Evolutionary conservation across 2,329 filamentous ascomycete genomes (phyloP).

Genomic region (Calonectria leucothoes): DNA sequence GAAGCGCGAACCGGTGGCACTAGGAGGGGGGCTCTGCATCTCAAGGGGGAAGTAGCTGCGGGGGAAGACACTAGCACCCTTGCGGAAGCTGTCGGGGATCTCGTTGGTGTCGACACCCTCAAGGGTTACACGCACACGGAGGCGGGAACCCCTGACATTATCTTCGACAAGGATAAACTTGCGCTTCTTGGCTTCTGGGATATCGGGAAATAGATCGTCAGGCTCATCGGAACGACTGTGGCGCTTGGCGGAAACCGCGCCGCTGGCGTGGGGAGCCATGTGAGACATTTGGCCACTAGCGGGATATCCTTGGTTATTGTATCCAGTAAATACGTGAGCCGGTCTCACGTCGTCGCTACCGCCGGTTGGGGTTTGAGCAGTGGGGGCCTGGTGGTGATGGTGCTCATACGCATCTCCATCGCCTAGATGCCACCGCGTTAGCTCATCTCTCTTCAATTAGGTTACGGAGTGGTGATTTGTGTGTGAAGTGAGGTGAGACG

Average conservation of each 20-base stretch:
- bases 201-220: slow-evolving; percentile 83
- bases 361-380: slow-evolving; percentile 60
- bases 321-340: slow-evolving; percentile 79
- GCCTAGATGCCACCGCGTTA: slow-evolving; percentile 58
- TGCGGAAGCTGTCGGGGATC: slow-evolving; percentile 95
- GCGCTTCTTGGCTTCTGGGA: slow-evolving; percentile 90
- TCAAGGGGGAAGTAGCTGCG: slow-evolving; percentile 93
- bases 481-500: slow-evolving; percentile 20
- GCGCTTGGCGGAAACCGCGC: slow-evolving; percentile 51
- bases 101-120: slow-evolving; percentile 94
- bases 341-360: slow-evolving; percentile 76
- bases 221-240: slow-evolving; percentile 64
- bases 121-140: slow-evolving; percentile 92
- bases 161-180: slow-evolving; percentile 98
- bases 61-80: slow-evolving; percentile 88
- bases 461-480: slow-evolving; percentile 21
- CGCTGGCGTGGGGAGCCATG: slow-evolving; percentile 56
- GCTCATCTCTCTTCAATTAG: slow-evolving; percentile 35
- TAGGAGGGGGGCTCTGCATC: slow-evolving; percentile 88
- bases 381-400: slow-evolving; percentile 74
- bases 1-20: slow-evolving; percentile 79
- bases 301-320: slow-evolving; percentile 71
- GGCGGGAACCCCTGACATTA: slow-evolving; percentile 80
- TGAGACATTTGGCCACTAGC: slow-evolving; percentile 71
- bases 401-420: slow-evolving; percentile 73